Conservation (phyloP, 805 yeast species). For the Pichia thaimueangensis region DNA sequence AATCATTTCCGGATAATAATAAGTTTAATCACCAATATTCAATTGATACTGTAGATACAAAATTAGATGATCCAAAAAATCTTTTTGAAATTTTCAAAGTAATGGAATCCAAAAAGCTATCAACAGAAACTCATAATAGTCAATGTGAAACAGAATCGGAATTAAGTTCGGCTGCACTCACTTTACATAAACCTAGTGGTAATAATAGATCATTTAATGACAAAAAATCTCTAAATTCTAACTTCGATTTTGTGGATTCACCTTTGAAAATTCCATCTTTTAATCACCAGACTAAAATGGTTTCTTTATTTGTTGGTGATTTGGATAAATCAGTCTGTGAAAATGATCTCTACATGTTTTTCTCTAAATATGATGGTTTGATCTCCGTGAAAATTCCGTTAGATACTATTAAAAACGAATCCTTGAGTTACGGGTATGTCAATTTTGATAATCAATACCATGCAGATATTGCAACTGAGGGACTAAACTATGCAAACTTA, state of each 20-base stretch:
- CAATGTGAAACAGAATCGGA: neutral
- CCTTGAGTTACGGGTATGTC: constrained; percentile 71
- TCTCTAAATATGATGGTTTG: constrained; percentile 39
- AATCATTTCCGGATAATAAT: neutral
- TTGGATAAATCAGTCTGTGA: constrained; percentile 47
- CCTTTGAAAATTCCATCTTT: neutral
- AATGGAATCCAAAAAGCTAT: neutral
- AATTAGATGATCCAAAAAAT: constrained; percentile 1
- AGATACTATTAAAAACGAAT: constrained; percentile 44
- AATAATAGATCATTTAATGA: neutral
- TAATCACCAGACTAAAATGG: constrained; percentile 8
- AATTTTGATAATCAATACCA: constrained; percentile 46
- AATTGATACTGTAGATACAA: constrained; percentile 1
- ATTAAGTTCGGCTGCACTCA: constrained; percentile 10
- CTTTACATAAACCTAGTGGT: neutral
- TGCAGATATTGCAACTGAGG: constrained; percentile 51
- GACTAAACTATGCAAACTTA: constrained; percentile 44
- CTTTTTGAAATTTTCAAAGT: constrained; percentile 3
- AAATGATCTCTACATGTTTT: constrained; percentile 37
- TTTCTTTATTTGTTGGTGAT: constrained; percentile 58
- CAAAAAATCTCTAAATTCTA: neutral
- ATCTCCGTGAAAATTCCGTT: constrained; percentile 56
- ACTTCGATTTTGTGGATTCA: neutral
- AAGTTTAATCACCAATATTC: neutral
- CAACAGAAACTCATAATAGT: neutral